phyloP scores from a whole-genome alignment of 345 rosid species.

The Camelina hispida region DNA sequence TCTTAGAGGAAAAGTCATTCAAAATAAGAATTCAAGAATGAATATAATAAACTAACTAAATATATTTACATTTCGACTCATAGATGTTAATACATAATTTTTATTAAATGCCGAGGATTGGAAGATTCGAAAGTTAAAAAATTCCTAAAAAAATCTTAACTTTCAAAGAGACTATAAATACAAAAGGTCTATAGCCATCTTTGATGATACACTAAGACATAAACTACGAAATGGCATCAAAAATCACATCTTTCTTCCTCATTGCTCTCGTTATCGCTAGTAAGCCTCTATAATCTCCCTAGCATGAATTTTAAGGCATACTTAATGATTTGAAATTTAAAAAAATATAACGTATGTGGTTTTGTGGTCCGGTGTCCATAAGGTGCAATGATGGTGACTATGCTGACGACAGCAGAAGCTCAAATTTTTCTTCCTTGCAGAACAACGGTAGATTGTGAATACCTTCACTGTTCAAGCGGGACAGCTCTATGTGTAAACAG shows the following conservation, averaged over 20 bases:
- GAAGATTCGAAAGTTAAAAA: no score
- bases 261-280: constrained; percentile 22
- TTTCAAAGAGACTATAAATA: no score
- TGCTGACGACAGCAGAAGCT: constrained; percentile 19
- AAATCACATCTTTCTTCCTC: constrained; percentile 1
- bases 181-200: no score
- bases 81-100: no score
- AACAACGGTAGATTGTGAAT: constrained; percentile 15
- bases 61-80: no score
- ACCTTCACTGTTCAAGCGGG: constrained; percentile 12
- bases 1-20: no score
- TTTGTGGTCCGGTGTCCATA: not conserved
- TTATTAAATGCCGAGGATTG: no score
- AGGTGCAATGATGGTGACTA: constrained; percentile 12
- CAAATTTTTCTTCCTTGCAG: constrained; percentile 18
- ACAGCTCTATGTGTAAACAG: constrained; percentile 3
- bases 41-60: no score
- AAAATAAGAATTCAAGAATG: no score
- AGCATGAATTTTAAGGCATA: not conserved
- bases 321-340: not conserved
- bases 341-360: not conserved
- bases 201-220: not conserved
- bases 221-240: constrained; percentile 30
- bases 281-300: constrained; percentile 13
- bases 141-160: no score